Percentiles rank a stretch among this genome's conserved stretches.
These are phyloP conservation scores for Taiozyma sp. DNA, from an alignment of 1,139 yeast genomes.

Conservation along the genomic window DNA sequence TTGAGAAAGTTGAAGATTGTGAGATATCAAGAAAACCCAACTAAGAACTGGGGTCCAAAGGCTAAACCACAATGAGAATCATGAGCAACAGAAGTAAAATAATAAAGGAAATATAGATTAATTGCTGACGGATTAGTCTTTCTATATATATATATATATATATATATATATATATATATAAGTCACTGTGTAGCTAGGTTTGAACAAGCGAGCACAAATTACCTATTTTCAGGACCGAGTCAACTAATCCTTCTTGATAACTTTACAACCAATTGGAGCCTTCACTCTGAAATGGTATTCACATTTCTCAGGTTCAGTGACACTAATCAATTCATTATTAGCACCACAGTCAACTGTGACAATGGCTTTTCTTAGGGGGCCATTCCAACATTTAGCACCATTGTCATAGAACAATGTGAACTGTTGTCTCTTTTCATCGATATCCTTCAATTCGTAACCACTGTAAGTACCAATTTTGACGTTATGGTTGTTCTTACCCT, in stretches of 20 bases:
- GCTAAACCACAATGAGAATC: constrained; percentile 47
- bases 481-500: constrained; percentile 38
- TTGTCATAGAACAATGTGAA: constrained; percentile 41
- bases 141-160: no score
- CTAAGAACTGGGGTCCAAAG: constrained; percentile 96
- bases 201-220: no score
- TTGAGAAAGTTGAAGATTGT: constrained; percentile 76
- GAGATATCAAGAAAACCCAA: constrained; percentile 87
- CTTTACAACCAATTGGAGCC: constrained; percentile 68
- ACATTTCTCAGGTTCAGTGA: constrained; percentile 88
- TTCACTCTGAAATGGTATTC: constrained; percentile 58
- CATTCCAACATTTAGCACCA: constrained; percentile 96
- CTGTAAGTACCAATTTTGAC: constrained; percentile 52
- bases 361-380: constrained; percentile 73
- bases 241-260: neutral
- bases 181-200: no score
- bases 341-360: constrained; percentile 69
- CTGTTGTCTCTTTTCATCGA: constrained; percentile 26
- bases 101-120: no score
- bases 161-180: no score
- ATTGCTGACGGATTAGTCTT: no score
- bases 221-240: no score
- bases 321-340: constrained; percentile 49
- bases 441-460: constrained; percentile 18
- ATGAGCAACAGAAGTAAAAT: no score